A percentile compares a stretch with the other conserved stretches of the same genome.
phyloP scores from a whole-genome alignment of 1,139 yeast genomes.

The Meyerozyma guilliermondii region DNA sequence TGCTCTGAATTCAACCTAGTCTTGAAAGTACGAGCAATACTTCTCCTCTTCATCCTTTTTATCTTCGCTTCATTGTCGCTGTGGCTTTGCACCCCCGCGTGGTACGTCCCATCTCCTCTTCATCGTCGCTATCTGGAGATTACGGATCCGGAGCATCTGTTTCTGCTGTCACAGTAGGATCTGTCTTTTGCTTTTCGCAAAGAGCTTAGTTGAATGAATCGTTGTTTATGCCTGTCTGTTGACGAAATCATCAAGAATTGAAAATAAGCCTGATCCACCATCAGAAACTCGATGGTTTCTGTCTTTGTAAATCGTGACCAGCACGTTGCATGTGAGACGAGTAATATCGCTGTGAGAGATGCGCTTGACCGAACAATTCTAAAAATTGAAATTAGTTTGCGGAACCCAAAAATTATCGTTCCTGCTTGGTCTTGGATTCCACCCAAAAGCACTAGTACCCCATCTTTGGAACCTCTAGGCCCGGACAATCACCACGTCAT shows the following conservation, averaged over 20 bases:
- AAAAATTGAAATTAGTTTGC: slow-evolving; percentile 19
- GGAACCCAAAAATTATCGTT: slow-evolving; percentile 55
- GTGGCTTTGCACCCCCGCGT: slow-evolving; percentile 23
- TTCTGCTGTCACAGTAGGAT: slow-evolving; percentile 14
- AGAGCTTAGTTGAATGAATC: slow-evolving; percentile 79
- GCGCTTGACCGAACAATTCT: slow-evolving; percentile 36
- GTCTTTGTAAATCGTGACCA: slow-evolving; percentile 26
- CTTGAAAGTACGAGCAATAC: no score
- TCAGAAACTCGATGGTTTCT: slow-evolving; percentile 66
- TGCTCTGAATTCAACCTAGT: no score
- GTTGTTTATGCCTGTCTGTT: slow-evolving; percentile 61
- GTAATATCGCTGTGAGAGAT: slow-evolving; percentile 84
- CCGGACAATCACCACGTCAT: slow-evolving; percentile 47
- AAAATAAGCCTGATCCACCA: slow-evolving; percentile 85
- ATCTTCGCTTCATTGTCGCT: slow-evolving; percentile 15
- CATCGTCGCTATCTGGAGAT: slow-evolving; percentile 15
- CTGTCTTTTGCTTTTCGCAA: slow-evolving; percentile 58
- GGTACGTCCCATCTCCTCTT: slow-evolving; percentile 18
- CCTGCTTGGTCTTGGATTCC: slow-evolving; percentile 29
- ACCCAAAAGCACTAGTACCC: slow-evolving; percentile 58
- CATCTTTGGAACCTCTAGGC: slow-evolving; percentile 91
- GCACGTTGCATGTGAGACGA: slow-evolving; percentile 73
- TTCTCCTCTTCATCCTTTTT: slow-evolving; percentile 26
- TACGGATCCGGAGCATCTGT: slow-evolving; percentile 18
- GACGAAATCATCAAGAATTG: slow-evolving; percentile 71